These are phyloP conservation scores for Komagataella ulmi DNA, from an alignment of 805 yeast genomes.

Conservation along the genomic window DNA sequence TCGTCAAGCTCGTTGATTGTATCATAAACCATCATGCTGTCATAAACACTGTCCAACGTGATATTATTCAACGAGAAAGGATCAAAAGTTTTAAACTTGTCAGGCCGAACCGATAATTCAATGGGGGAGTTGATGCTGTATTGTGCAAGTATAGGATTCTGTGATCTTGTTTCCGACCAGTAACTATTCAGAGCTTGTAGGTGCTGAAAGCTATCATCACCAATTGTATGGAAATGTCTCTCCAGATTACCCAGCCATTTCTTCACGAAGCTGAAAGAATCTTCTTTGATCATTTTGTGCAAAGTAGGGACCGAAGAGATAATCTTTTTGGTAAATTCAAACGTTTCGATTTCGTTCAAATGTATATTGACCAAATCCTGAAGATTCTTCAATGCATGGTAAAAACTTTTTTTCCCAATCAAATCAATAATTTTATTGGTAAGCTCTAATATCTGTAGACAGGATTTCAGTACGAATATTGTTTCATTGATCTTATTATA, in stretches of 20 bases:
- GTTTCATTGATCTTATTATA: conserved; percentile 62
- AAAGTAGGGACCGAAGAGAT: conserved; percentile 67
- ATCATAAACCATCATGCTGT: conserved; percentile 70
- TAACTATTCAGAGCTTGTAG: background rate
- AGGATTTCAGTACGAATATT: conserved; percentile 49
- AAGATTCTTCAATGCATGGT: conserved; percentile 73
- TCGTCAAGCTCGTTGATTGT: conserved; percentile 54
- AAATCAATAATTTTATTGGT: conserved; percentile 79
- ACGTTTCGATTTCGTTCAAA: conserved; percentile 47
- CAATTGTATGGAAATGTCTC: conserved; percentile 43
- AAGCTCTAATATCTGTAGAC: conserved; percentile 72
- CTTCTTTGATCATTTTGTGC: conserved; percentile 59
- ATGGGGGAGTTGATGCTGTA: conserved; percentile 79
- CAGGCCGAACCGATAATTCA: conserved; percentile 60
- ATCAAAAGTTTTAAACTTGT: conserved; percentile 24
- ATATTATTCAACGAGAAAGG: conserved; percentile 34
- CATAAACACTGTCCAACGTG: conserved; percentile 64
- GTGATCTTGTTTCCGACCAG: background rate
- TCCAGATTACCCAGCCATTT: conserved; percentile 57
- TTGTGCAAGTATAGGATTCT: conserved; percentile 28
- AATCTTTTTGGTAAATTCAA: conserved; percentile 64
- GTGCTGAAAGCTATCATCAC: conserved; percentile 19
- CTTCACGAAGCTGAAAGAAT: conserved; percentile 51
- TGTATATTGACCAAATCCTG: conserved; percentile 63
- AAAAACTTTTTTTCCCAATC: conserved; percentile 61